Evolutionary conservation across 2,329 filamentous ascomycete species (phyloP).

Genomic region (Claviceps arundinis): DNA sequence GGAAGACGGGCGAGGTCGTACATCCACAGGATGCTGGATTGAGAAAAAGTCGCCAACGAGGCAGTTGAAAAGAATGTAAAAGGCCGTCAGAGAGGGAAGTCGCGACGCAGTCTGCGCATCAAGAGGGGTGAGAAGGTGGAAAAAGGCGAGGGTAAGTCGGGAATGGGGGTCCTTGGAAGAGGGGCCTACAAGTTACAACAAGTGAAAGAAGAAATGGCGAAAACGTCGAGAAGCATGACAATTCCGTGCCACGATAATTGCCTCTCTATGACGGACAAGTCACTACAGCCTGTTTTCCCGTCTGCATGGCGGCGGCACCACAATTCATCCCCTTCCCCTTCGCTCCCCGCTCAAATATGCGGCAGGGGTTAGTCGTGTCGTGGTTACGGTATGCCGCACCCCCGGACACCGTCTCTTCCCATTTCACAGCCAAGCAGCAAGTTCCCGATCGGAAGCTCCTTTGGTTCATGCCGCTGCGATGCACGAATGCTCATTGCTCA

Average conservation of each 20-base stretch:
- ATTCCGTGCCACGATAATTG: background rate
- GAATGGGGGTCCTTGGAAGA: background rate
- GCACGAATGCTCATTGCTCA: too few relatives aligned
- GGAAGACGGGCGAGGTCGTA: background rate
- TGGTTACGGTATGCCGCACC: background rate
- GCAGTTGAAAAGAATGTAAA: background rate
- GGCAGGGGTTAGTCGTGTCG: constrained; percentile 1
- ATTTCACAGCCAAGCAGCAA: background rate
- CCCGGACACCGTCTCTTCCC: background rate
- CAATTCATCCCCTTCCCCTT: background rate
- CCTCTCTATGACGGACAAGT: background rate
- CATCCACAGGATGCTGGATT: constrained; percentile 4
- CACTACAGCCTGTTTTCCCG: background rate
- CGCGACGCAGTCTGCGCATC: constrained; percentile 4
- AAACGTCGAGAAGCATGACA: background rate
- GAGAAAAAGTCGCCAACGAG: background rate
- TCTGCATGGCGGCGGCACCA: constrained; percentile 1
- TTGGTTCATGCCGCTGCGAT: too few relatives aligned
- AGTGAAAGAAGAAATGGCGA: background rate
- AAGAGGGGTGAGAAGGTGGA: background rate
- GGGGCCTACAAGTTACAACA: too few relatives aligned
- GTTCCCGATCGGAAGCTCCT: background rate
- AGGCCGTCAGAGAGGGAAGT: constrained; percentile 4
- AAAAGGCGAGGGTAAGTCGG: background rate
- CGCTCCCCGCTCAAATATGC: background rate